A percentile compares a stretch with the other conserved stretches of the same genome.
Conservation (phyloP, 495 filamentous ascomycete genomes). For the Penicillium bialowiezense region DNA sequence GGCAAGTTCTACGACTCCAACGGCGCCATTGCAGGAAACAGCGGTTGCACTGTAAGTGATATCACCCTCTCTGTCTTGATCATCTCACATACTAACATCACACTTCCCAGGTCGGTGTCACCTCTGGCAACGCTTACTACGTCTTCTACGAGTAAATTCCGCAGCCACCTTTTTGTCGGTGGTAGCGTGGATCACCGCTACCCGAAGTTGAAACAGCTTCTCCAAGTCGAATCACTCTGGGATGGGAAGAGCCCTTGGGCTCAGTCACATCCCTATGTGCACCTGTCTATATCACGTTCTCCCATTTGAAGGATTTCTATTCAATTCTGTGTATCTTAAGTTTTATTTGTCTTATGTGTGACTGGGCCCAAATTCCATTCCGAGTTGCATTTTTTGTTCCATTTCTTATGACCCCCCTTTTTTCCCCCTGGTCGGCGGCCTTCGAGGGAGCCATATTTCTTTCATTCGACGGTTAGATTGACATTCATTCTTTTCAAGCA, state of each 20-base stretch:
- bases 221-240: conserved; percentile 8
- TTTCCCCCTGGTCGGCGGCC: conserved; percentile 3
- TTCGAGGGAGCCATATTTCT: conserved; percentile 6
- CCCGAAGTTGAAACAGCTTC: conserved; percentile 11
- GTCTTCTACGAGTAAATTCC: conserved; percentile 36
- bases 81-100: conserved; percentile 9
- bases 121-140: conserved; percentile 46
- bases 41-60: conserved; percentile 65
- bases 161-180: conserved; percentile 1
- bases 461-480: conserved; percentile 10
- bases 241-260: conserved; percentile 13
- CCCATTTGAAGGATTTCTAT: conserved; percentile 22
- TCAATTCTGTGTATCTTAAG: conserved; percentile 46
- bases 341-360: conserved; percentile 35
- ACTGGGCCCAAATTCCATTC: conserved; percentile 24
- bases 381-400: conserved; percentile 29
- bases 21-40: conserved; percentile 33
- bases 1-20: conserved; percentile 52
- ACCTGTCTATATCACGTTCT: conserved; percentile 31
- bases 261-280: conserved; percentile 15
- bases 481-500: conserved; percentile 2
- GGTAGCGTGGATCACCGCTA: conserved; percentile 2
- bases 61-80: neutral
- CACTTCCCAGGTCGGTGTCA: conserved; percentile 36
- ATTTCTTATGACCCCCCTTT: conserved; percentile 2